Evolutionary conservation across 345 rosid species (phyloP), one percentile per base, ranked within the genome.

Genomic region (Streptanthus diversifolius): DNA sequence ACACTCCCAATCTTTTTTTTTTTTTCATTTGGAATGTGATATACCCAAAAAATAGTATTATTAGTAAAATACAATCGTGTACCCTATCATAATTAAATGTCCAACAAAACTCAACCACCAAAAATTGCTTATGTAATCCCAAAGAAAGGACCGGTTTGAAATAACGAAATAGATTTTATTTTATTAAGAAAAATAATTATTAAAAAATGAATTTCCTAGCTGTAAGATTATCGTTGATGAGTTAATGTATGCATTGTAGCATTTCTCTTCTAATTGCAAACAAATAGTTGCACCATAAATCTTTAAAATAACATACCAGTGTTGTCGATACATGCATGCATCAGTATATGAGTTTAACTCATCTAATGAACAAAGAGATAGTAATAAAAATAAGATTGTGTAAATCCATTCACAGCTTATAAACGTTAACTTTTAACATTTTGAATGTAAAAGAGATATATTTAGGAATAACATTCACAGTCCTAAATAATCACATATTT

Each of bases 21-120:
- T 35, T 39, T 58, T 37, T 27, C 2, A 8, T 18, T 57, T 57
- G 43, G 4, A 57, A 68, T 68, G 17, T 40, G 27, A 65, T 8
- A 43, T 27, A 7, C 30, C 54, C 5, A 2, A 13, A 30, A 29
- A 62, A 4, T 5, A 18, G 17, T 63, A 7, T 13, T 7, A 18
- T 19, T 14, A 33, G 22, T 27, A 41, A 44, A 30, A 55, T 18
- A 18, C 0, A 29, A 68, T 54, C 18, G 22, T 64, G 44, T 44
- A 56, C 53, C 33, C n/a, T 21, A 13, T 68, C 73, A 56, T 24
- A 47, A 35, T 47, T 36, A 10, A 70, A 5, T 70, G 14, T 48
- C 59, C 66, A 59, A 48, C 59, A 60, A 58, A 70, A 70, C 39
- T 25, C 49, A 71, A 71, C 59, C 52, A 49, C 67, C n/a, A 48